Percentiles rank a stretch among this genome's conserved stretches.
phyloP scores from a whole-genome alignment of 768 basidiomycete species.

The Rhizopogon rudus region DNA sequence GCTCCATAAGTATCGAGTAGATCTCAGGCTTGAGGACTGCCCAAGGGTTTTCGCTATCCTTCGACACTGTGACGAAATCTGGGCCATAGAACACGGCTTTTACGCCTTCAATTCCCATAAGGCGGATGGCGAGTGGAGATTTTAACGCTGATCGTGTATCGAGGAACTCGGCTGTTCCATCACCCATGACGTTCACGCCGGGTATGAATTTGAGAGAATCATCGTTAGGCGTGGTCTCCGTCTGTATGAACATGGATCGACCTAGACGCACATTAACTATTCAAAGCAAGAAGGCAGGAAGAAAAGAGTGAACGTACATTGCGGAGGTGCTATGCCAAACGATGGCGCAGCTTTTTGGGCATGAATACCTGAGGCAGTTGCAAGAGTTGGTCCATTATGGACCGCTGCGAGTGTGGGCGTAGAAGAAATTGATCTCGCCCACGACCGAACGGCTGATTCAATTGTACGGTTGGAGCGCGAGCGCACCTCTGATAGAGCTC shows the following conservation, averaged over 20 bases:
- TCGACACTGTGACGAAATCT: constrained; percentile 96
- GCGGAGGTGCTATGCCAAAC: constrained; percentile 14
- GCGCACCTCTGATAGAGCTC: constrained; percentile 1
- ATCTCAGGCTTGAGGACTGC: constrained; percentile 93
- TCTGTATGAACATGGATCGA: constrained; percentile 98
- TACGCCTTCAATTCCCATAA: constrained; percentile 94
- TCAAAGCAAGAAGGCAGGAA: background rate
- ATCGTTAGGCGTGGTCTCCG: constrained; percentile 94
- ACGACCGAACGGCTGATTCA: constrained; percentile 12
- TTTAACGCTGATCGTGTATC: constrained; percentile 79
- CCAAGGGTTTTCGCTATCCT: constrained; percentile 84
- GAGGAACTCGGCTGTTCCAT: constrained; percentile 91
- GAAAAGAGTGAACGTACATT: constrained; percentile 26
- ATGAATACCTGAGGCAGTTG: constrained; percentile 26
- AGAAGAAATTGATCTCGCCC: constrained; percentile 20
- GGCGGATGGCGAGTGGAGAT: constrained; percentile 92
- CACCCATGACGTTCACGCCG: constrained; percentile 81
- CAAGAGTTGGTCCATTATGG: constrained; percentile 28
- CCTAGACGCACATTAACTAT: constrained; percentile 30
- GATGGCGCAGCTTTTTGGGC: constrained; percentile 5
- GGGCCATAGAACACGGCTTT: constrained; percentile 91
- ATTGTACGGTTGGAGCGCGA: constrained; percentile 4
- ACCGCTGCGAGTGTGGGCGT: constrained; percentile 15
- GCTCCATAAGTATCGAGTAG: constrained; percentile 94
- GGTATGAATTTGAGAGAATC: constrained; percentile 99